Conservation (phyloP, 1,284 basidiomycete genomes). For the Coniferiporia weirii region DNA sequence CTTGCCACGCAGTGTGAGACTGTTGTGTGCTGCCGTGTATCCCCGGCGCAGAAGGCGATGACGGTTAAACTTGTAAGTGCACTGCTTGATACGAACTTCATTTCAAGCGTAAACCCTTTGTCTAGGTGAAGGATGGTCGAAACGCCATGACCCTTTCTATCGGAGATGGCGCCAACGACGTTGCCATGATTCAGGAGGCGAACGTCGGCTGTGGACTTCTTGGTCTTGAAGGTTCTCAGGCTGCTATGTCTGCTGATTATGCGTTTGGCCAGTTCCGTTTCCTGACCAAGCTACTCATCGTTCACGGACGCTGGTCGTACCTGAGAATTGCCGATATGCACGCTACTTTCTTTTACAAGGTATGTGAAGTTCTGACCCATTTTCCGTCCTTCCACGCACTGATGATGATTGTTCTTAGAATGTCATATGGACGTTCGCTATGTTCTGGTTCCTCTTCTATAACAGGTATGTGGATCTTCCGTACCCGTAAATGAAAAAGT, state of each 20-base stretch:
- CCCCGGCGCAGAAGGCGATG: constrained; percentile 93
- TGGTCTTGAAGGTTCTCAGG: constrained; percentile 95
- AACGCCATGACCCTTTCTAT: constrained; percentile 97
- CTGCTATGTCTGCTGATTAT: constrained; percentile 98
- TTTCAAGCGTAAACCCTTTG: constrained; percentile 4
- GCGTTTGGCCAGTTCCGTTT: constrained; percentile 97
- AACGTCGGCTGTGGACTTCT: constrained; percentile 94
- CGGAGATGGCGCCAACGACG: constrained; percentile 94
- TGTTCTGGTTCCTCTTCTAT: constrained; percentile 94
- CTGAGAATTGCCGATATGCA: constrained; percentile 97
- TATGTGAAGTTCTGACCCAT: constrained; percentile 25
- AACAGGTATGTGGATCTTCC: constrained; percentile 54
- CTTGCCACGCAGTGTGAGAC: constrained; percentile 95
- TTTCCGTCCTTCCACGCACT: neutral
- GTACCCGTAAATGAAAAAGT: constrained; percentile 11
- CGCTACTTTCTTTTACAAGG: constrained; percentile 98
- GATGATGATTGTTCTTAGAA: constrained; percentile 43
- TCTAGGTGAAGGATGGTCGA: constrained; percentile 87
- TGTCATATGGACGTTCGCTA: constrained; percentile 85
- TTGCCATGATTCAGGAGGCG: constrained; percentile 98
- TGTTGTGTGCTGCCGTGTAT: constrained; percentile 95
- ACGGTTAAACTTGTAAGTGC: constrained; percentile 82
- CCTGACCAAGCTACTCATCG: constrained; percentile 87
- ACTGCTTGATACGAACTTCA: neutral
- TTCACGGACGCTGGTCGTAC: constrained; percentile 96